Base-by-base conservation (phyloP, 345 rosid species). In the Linum tenue region DNA sequence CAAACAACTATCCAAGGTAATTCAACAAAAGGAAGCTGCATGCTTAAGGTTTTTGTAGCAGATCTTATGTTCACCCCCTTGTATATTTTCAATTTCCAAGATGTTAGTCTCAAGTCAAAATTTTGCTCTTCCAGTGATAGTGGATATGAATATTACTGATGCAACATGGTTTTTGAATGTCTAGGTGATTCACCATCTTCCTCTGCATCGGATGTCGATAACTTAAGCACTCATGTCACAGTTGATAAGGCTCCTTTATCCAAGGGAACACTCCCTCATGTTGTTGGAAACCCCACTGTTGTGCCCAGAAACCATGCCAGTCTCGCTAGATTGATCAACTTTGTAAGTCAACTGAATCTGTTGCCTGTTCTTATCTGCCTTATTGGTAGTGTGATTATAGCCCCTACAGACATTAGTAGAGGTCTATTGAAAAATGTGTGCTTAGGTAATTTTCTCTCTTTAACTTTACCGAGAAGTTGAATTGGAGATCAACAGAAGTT, bases 111-210 rank as follows among this genome's bases (percentile, higher is more conserved):
- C 6, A 41, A 41, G 44, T 41, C 44, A 41, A 41, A 4, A 5
- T 56, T 31, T 31, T 11, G 7, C 9, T 56, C 17, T n/a, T 31
- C 59, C 35, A 8, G 7, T 1, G 9, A 56, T n/a, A 2, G 15
- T 55, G 59, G 16, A 56, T 6, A 15, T 56, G 6, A 56, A 56
- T 10, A 56, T 15, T n/a, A 56, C 2, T 15, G 7, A 56, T 15
- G 9, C 41, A 3, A 31, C 41, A 39, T 31, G 3, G 38, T 51
- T 60, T 57, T 60, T 71, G 64, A 51, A 17, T 63, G 31, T 60
- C 67, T 78, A 89, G 96, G 96, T 75, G 96, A 89, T 72, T 92
- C 96, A 53, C 96, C 98, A 38, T 89, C 95, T 48, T 92, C 96
- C 62, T 87, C 92, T 17, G 82, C 86, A 70, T 92, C 96, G 5